Evolutionary conservation across 1,284 basidiomycete genomes (phyloP).

Genomic region (Ganoderma lucidum): DNA sequence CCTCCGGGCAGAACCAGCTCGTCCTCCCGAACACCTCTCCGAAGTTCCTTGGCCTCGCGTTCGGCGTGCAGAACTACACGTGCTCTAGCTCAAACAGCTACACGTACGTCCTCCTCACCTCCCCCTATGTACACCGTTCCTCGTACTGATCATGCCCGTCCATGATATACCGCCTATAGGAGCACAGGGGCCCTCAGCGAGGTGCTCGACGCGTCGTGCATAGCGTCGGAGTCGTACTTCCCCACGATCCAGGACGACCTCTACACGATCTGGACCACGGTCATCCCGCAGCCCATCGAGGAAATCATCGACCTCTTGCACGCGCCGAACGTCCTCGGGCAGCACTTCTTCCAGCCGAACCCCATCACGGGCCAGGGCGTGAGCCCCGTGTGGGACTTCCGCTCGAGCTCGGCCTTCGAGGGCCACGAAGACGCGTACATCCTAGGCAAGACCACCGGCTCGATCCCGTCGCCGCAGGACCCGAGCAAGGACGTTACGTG

Average conservation of each 20-base stretch:
- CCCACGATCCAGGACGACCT: conserved; percentile 50
- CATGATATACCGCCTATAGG: conserved; percentile 26
- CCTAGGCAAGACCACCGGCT: conserved; percentile 51
- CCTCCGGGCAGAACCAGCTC: conserved; percentile 38
- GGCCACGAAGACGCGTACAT: conserved; percentile 58
- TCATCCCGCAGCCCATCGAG: conserved; percentile 42
- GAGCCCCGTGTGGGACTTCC: conserved; percentile 67
- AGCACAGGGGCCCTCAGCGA: conserved; percentile 61
- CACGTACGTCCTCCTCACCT: conserved; percentile 38
- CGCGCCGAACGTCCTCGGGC: conserved; percentile 50
- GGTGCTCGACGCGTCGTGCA: conserved; percentile 67
- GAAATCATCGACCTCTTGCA: conserved; percentile 47
- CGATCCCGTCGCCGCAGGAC: conserved; percentile 54
- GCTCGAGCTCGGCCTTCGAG: conserved; percentile 43
- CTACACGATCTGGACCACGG: conserved; percentile 47
- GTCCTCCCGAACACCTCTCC: conserved; percentile 37
- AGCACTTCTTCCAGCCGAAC: conserved; percentile 64
- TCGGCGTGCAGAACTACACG: conserved; percentile 53
- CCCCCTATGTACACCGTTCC: conserved; percentile 13
- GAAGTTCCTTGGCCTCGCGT: conserved; percentile 52
- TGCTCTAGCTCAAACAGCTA: conserved; percentile 46
- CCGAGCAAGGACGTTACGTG: conserved; percentile 58
- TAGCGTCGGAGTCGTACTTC: conserved; percentile 50
- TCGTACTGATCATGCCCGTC: conserved; percentile 1
- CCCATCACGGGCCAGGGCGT: conserved; percentile 53